Base-by-base conservation (phyloP, 495 filamentous ascomycete species). In the Tuber brumale region DNA sequence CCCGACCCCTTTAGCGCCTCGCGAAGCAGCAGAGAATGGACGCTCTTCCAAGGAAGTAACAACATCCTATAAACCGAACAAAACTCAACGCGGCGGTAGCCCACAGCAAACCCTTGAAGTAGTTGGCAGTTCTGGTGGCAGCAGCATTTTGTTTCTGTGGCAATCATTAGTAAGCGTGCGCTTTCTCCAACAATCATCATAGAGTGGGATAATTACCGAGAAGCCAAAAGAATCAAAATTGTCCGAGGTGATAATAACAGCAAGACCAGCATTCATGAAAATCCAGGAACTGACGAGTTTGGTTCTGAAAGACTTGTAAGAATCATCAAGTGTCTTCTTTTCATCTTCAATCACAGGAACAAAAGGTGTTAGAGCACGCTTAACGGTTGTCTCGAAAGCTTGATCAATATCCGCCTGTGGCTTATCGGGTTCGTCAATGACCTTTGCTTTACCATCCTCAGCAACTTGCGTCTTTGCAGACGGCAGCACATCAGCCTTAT, bases 261-360 rank as follows among this genome's bases (percentile, higher is more conserved):
- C 92, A 70, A 99, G 85, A 61, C 94, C 82, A 75, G 89, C 91
- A 85, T 99, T 99, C 51, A 93, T 94, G 85, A 97, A 97, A 79
- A 98, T 92, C 96, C 96, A 99, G 12, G 89, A 85, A 37, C 93
- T 92, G 70, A 97, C 92, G 42, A 99, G 88, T 75, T 91, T 92
- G 18, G 96, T 99, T 85, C 96, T 87, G 94, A 99, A 99, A 86
- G 92, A 94, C 88, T 97, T 98, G 89, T 98, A 99, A 39, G 93
- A 96, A 83, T 99, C 96, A 75, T 99, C 96, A 75, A 98, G 88
- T 9, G 92, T 92, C 86, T 94, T 96, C 84, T 91, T 89, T 48
- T 94, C 92, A 41, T 89, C 85, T 80, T 89, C 87, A 75, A 92
- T 89, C 39, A 88, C 90, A 23, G 93, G 90, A 61, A 94, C 86